phyloP scores from a whole-genome alignment of 495 filamentous ascomycete species.

The Penicillium odoratum region DNA sequence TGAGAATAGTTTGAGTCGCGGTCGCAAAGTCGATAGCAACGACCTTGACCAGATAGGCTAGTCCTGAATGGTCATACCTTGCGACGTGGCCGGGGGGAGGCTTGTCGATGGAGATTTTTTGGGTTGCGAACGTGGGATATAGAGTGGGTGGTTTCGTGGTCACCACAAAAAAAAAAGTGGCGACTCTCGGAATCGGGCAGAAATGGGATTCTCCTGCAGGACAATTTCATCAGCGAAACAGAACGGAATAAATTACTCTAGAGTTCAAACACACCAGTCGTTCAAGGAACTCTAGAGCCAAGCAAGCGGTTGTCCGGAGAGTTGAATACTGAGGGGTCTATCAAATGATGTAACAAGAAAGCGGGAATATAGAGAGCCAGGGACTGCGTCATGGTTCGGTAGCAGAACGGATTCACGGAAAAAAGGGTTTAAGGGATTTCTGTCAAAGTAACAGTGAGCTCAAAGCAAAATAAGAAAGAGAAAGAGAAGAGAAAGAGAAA shows the following conservation, averaged over 20 bases:
- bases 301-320: conserved; percentile 16
- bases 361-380: conserved; percentile 29
- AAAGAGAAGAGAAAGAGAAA: conserved; percentile 13
- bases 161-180: conserved; percentile 1
- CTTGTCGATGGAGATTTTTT: neutral
- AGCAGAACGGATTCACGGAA: conserved; percentile 3
- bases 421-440: conserved; percentile 2
- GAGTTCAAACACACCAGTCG: neutral
- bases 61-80: conserved; percentile 15
- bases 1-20: conserved; percentile 3
- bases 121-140: conserved; percentile 9
- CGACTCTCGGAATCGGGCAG: conserved; percentile 20
- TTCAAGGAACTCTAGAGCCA: conserved; percentile 17
- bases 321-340: conserved; percentile 26
- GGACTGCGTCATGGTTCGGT: conserved; percentile 48
- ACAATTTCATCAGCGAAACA: conserved; percentile 13
- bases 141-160: neutral
- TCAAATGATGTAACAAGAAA: conserved; percentile 33
- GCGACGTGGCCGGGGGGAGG: neutral
- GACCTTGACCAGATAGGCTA: conserved; percentile 9
- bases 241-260: neutral
- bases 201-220: conserved; percentile 20
- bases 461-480: conserved; percentile 6
- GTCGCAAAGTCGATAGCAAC: conserved; percentile 9
- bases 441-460: conserved; percentile 1